These are phyloP conservation scores for Yamadazyma ubonensis DNA, from an alignment of 805 yeast species.

Conservation along the genomic window DNA sequence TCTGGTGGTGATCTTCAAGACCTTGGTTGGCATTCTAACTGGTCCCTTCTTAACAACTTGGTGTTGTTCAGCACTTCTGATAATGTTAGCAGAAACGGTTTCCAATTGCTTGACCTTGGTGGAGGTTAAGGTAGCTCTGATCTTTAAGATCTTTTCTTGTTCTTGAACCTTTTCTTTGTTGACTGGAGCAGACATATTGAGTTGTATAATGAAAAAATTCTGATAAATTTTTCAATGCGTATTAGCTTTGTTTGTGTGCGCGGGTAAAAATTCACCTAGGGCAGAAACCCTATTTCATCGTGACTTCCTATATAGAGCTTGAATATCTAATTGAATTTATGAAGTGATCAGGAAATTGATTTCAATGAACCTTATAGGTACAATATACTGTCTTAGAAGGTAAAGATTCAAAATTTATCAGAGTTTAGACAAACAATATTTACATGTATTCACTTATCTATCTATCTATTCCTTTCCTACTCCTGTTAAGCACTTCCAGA, in stretches of 20 bases:
- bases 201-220: slow-evolving; percentile 8
- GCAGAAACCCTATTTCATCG: slow-evolving; percentile 11
- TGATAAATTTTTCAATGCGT: slow-evolving; percentile 14
- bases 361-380: too few relatives aligned
- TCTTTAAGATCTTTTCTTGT: slow-evolving; percentile 86
- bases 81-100: slow-evolving; percentile 89
- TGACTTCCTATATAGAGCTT: too few relatives aligned
- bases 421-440: not conserved
- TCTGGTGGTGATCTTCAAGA: slow-evolving; percentile 97
- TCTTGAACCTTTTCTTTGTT: slow-evolving; percentile 87
- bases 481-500: slow-evolving; percentile 68
- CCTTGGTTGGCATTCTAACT: slow-evolving; percentile 99
- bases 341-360: too few relatives aligned
- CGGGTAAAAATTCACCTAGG: slow-evolving; percentile 1
- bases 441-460: slow-evolving; percentile 1
- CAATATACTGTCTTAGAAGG: too few relatives aligned
- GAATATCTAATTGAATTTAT: too few relatives aligned
- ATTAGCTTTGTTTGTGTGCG: slow-evolving; percentile 3
- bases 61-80: slow-evolving; percentile 80
- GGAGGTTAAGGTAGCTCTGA: slow-evolving; percentile 98
- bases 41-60: slow-evolving; percentile 96
- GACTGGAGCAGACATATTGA: slow-evolving; percentile 67
- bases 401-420: too few relatives aligned
- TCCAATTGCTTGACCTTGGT: slow-evolving; percentile 98
- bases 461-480: slow-evolving; percentile 48